phyloP scores from a whole-genome alignment of 768 basidiomycete genomes.

The Sarcodon aspratus region DNA sequence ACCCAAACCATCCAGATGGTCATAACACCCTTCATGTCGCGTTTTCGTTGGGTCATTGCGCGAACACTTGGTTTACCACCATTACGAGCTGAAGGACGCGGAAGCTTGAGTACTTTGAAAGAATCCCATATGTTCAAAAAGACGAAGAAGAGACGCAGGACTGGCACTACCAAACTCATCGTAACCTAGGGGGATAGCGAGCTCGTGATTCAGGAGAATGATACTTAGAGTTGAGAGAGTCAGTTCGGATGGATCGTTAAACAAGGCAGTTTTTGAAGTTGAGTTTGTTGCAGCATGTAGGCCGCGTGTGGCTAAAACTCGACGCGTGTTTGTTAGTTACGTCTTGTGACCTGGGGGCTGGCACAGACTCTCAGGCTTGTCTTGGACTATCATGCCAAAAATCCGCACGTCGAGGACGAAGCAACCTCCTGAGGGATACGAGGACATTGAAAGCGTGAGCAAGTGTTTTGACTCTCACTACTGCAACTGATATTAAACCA shows the following conservation, averaged over 20 bases:
- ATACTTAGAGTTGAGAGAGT: background rate
- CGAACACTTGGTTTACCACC: constrained; percentile 53
- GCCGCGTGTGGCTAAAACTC: background rate
- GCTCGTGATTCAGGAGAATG: too few species aligned
- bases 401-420: constrained; percentile 90
- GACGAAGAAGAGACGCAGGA: constrained; percentile 58
- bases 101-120: constrained; percentile 70
- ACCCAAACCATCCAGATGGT: constrained; percentile 86
- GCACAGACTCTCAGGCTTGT: constrained; percentile 3
- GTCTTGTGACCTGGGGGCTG: background rate
- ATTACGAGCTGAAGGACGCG: constrained; percentile 40
- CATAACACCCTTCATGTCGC: constrained; percentile 77
- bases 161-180: constrained; percentile 62
- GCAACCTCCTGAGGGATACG: constrained; percentile 89
- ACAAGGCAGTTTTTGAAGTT: constrained; percentile 3
- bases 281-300: background rate
- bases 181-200: background rate
- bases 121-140: constrained; percentile 77
- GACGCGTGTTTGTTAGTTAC: background rate
- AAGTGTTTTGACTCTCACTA: background rate
- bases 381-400: constrained; percentile 62
- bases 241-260: constrained; percentile 3
- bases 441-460: constrained; percentile 79
- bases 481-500: background rate
- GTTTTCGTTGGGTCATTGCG: constrained; percentile 65